Conservation (phyloP, 2,329 filamentous ascomycete species). For the Epichloe uncinata region DNA sequence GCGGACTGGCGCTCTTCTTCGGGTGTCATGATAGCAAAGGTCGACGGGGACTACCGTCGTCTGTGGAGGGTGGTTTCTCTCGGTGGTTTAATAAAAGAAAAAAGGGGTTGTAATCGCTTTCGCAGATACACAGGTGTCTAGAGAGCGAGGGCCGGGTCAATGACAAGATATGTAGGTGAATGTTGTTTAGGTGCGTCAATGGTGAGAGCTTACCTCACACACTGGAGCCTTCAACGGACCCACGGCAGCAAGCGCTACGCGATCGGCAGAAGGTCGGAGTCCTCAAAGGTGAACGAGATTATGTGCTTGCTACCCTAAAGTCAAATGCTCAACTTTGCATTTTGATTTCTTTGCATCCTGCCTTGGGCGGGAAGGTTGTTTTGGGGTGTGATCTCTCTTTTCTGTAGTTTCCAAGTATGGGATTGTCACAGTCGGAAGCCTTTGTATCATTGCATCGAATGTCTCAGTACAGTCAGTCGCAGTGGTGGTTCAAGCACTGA, state of each 20-base stretch:
- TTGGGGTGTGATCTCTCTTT: no score
- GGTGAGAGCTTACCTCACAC: slow-evolving; percentile 27
- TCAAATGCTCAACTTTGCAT: no score
- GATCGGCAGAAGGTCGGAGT: slow-evolving; percentile 21
- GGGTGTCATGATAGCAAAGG: slow-evolving; percentile 30
- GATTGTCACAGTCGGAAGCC: not conserved
- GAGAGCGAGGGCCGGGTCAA: not conserved
- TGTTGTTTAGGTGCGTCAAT: slow-evolving; percentile 3
- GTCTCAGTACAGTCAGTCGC: not conserved
- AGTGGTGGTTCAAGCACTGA: not conserved
- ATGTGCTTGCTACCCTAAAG: not conserved
- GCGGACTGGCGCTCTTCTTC: slow-evolving; percentile 53
- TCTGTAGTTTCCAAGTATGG: no score
- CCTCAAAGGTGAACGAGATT: not conserved
- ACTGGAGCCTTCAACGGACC: slow-evolving; percentile 22
- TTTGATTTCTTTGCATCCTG: no score
- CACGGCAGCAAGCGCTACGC: slow-evolving; percentile 3
- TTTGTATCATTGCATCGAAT: no score
- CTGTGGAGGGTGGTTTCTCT: slow-evolving; percentile 1
- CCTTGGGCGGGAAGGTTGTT: no score
- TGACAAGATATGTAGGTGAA: not conserved
- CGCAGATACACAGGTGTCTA: not conserved
- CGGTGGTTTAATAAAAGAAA: not conserved
- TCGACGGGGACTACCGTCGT: not conserved
- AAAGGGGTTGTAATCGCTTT: not conserved